Base-by-base conservation (phyloP, 805 yeast species). In the Nakazawaea pomicola region DNA sequence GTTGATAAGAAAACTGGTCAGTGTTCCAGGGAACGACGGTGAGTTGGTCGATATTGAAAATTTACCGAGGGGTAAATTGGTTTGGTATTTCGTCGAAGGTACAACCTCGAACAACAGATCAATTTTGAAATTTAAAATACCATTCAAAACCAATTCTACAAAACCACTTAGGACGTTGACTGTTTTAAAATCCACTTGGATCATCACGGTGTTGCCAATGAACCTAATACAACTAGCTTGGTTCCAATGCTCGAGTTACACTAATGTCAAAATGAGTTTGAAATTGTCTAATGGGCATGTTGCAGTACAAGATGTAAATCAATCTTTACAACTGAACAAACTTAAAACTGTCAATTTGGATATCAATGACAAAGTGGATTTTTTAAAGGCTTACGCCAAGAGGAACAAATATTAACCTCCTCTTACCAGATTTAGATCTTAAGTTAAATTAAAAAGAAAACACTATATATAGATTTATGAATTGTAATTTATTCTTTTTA, bases 51-150 rank as follows among this genome's bases (percentile, higher is more conserved):
- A 32, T 19, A 29, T 34, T 9, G 8, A 18, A 8, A 16, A 4
- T 14, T 19, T 32, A 19, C 27, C 35, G 12, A 19, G 16, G 11
- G 65, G 68, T n/a, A 69, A 72, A 31, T 62, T 68, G 0, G 67
- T 78, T 4, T 80, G 72, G 39, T 49, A 83, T 17, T 77, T 88
- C 44, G 68, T 81, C 3, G 97, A 89, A 54, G 95, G 95, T 0
- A 85, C 95, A 0, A 71, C 95, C 0, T 78, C 95, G 0, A 91
- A 90, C 55, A 93, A 95, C 38, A 79, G 80, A 46, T 79, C 89
- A 0, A 55, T 90, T 1, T 67, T 90, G 46, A 78, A 87, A 3
- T 73, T 84, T 20, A 25, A 40, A 5, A 36, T 16, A 4, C 32
- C 32, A 18, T n/a, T n/a, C n/a, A n/a, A n/a, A n/a, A n/a, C n/a